These are phyloP conservation scores for Aspergillus felis DNA, from an alignment of 2,329 filamentous ascomycete species.

Conservation along the genomic window DNA sequence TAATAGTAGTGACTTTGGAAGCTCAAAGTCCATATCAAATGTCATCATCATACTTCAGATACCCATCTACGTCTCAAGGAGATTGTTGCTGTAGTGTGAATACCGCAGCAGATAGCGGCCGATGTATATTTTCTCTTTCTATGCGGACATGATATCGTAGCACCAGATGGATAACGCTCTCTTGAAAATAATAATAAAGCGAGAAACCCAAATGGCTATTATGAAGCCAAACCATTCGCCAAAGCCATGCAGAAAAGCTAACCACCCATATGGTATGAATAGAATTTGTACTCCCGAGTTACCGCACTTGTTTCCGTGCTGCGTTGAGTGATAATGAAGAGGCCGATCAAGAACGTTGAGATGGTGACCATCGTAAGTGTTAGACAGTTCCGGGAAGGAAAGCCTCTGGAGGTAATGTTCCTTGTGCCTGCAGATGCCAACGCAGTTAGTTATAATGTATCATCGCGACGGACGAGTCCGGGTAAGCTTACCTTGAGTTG, in stretches of 20 bases:
- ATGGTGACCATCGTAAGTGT: background rate
- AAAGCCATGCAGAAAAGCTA: conserved; percentile 28
- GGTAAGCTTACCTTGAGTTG: conserved; percentile 61
- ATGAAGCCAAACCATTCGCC: conserved; percentile 24
- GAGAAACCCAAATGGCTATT: background rate
- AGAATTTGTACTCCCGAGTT: conserved; percentile 4
- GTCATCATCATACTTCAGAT: background rate
- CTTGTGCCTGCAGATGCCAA: conserved; percentile 24
- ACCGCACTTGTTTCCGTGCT: conserved; percentile 1
- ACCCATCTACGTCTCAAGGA: background rate
- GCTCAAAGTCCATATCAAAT: background rate
- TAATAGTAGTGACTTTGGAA: background rate
- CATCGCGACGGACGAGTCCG: background rate
- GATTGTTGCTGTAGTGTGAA: background rate
- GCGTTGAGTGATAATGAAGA: background rate
- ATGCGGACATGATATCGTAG: conserved; percentile 22
- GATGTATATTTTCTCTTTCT: conserved; percentile 6
- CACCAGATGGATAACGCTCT: conserved; percentile 4
- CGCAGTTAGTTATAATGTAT: conserved; percentile 17
- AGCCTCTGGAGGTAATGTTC: conserved; percentile 48
- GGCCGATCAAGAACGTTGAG: background rate
- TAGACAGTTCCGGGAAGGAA: conserved; percentile 35
- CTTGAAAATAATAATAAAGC: background rate
- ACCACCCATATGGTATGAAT: conserved; percentile 8
- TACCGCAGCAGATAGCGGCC: background rate